These are phyloP conservation scores for Sutorius eximius DNA, from an alignment of 1,284 basidiomycete genomes.

Conservation along the genomic window DNA sequence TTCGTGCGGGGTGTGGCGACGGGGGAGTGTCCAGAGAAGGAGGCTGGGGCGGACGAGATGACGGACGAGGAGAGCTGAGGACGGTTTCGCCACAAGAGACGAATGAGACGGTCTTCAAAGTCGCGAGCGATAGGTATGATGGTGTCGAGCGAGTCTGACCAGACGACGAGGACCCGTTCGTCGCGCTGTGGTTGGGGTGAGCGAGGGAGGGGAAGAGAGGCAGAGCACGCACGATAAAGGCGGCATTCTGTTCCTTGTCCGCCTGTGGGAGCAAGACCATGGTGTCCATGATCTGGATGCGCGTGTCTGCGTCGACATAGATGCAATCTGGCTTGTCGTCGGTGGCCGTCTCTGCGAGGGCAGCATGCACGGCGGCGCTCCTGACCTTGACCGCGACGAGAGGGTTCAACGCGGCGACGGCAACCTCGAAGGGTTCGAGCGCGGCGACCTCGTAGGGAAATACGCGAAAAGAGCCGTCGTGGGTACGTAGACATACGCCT, in stretches of 20 bases:
- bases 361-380: conserved; percentile 76
- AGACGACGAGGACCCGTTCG: conserved; percentile 74
- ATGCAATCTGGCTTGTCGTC: conserved; percentile 51
- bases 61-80: conserved; percentile 23
- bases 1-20: conserved; percentile 2
- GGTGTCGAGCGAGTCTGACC: conserved; percentile 71
- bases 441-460: conserved; percentile 72
- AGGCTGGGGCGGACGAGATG: conserved; percentile 24
- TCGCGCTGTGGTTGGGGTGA: conserved; percentile 51
- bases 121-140: conserved; percentile 72
- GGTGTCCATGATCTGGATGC: conserved; percentile 69
- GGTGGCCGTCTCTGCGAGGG: conserved; percentile 52
- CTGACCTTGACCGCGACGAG: conserved; percentile 81
- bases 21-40: conserved; percentile 31
- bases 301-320: conserved; percentile 67
- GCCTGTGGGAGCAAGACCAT: conserved; percentile 72
- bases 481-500: conserved; percentile 65
- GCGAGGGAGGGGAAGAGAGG: neutral
- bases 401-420: conserved; percentile 72
- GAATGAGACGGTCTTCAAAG: conserved; percentile 79
- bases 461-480: conserved; percentile 63
- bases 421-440: conserved; percentile 70
- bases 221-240: conserved; percentile 65
- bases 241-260: conserved; percentile 82
- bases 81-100: conserved; percentile 65